Evolutionary conservation across 2,329 filamentous ascomycete genomes (phyloP).

Genomic region (Stromatinia cepivora): DNA sequence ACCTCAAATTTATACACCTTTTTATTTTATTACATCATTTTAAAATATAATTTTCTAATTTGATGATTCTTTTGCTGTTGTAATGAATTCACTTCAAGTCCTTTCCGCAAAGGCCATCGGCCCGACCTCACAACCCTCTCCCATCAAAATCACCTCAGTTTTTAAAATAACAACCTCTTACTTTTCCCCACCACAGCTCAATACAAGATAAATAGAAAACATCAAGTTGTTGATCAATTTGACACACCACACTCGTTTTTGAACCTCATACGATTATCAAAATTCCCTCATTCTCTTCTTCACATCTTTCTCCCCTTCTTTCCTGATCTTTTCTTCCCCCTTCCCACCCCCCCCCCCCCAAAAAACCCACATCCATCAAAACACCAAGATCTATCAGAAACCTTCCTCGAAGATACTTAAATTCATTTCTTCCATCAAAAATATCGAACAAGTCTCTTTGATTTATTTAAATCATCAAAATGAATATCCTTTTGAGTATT

Average conservation of each 20-base stretch:
- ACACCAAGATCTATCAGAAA: neutral
- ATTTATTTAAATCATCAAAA: slow-evolving; percentile 4
- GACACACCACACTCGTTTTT: slow-evolving; percentile 11
- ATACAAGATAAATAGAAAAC: neutral
- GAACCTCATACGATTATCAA: neutral
- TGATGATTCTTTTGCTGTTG: neutral
- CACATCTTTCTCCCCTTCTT: neutral
- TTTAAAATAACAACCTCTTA: neutral
- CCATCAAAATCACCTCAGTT: neutral
- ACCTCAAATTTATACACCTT: neutral
- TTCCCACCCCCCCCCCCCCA: neutral
- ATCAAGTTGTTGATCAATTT: slow-evolving; percentile 17
- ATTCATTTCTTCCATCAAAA: neutral
- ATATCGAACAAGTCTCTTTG: neutral
- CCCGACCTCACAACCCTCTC: neutral
- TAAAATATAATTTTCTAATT: no score
- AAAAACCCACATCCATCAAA: neutral
- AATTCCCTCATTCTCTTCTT: neutral
- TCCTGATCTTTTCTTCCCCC: neutral
- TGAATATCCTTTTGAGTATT: slow-evolving; percentile 18
- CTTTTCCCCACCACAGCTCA: neutral
- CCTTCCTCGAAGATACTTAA: neutral
- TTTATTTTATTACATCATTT: neutral
- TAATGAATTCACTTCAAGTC: neutral
- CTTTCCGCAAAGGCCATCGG: neutral